Base-by-base conservation (phyloP, 2,329 filamentous ascomycete genomes). In the Blastomyces parvus region DNA sequence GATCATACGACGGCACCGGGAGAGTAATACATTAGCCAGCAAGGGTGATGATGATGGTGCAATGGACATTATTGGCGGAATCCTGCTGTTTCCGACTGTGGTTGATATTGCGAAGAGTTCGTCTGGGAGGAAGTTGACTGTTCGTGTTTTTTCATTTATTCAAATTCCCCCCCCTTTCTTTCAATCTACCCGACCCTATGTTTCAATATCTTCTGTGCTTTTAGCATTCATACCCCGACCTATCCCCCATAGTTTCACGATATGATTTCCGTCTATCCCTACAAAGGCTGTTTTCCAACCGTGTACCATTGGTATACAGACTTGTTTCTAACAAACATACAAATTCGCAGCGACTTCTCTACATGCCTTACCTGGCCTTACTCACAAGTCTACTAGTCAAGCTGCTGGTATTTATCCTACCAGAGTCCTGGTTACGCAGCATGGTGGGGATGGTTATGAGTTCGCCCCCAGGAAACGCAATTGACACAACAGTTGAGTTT, bases 71-170 rank as follows among this genome's bases (percentile, higher is more conserved):
- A 68, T 76, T 38, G 77, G 78, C 0, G 88, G 82, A 0, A 79
- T 91, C 52, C 78, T 91, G 63, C 80, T 92, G 22, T 91, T 91
- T 71, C 88, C 89, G 0, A 90, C 89, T 0, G 81, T 92, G 46
- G 82, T 86, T n/a, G 83, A 90, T 74, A 86, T 92, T 66, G 84
- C 85, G 11, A 74, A 77, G 63, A 89, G 86, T 1, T 80, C 82
- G 0, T 84, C 79, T 36, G 89, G 88, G 1, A 75, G 75, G 62
- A 81, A 81, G 58, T 74, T 86, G 56, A 75, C 71, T 59, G 75
- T 77, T 63, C 9, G 69, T 69, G n/a, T 46, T 33, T 36, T n/a
- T 30, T 19, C 1, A 1, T 11, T 9, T 36, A 1, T 36, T 33
- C 7, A 6, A 33, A 36, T 36, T 11, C 9, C 33, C 11, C 7